Percentiles rank a stretch among this genome's conserved stretches.
phyloP scores from a whole-genome alignment of 2,329 filamentous ascomycete species.

The Pyrenochaeta sp. region DNA sequence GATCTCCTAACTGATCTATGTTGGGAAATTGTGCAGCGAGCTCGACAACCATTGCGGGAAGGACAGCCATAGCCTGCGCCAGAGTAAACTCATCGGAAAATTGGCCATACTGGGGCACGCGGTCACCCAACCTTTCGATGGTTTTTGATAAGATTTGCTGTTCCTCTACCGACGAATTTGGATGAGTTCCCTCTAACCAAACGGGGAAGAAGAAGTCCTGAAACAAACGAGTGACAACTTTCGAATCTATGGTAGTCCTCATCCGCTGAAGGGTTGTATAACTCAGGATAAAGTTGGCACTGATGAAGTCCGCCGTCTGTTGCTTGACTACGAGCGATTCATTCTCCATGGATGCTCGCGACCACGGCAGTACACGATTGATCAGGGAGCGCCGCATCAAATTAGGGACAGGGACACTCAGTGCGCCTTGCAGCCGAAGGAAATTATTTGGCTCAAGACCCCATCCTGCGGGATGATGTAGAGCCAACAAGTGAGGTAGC shows the following conservation, averaged over 20 bases:
- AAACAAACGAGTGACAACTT: conserved; percentile 3
- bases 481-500: conserved; percentile 31
- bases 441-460: conserved; percentile 20
- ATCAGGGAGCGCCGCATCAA: not conserved
- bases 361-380: conserved; percentile 1
- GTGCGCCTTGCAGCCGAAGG: conserved; percentile 17
- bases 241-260: not conserved
- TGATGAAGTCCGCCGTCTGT: conserved; percentile 15
- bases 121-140: conserved; percentile 10
- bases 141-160: not conserved
- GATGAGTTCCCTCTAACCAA: conserved; percentile 1
- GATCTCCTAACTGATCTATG: not conserved
- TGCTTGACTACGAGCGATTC: not conserved
- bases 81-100: conserved; percentile 8
- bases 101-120: conserved; percentile 10
- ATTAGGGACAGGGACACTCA: conserved; percentile 8
- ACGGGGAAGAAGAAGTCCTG: not conserved
- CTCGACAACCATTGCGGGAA: conserved; percentile 12
- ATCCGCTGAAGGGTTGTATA: conserved; percentile 21
- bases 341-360: not conserved
- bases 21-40: conserved; percentile 1
- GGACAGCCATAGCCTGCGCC: conserved; percentile 17
- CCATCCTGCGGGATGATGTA: conserved; percentile 22
- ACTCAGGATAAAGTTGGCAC: conserved; percentile 24
- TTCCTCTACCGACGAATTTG: not conserved